These are phyloP conservation scores for Globomyces pollinis-pini DNA, from an alignment of 192 early-diverging fungal genomes.

Conservation along the genomic window DNA sequence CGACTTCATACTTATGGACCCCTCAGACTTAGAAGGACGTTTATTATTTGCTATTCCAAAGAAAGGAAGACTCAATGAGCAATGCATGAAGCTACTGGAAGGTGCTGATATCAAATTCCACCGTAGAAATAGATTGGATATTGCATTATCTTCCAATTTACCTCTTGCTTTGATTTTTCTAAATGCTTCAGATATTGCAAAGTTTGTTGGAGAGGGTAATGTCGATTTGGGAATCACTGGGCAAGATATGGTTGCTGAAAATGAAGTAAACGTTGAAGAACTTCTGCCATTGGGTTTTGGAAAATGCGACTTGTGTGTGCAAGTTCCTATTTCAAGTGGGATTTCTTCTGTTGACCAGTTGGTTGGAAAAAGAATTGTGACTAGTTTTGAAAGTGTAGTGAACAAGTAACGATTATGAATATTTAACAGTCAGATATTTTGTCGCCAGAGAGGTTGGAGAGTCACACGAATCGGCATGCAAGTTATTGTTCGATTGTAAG, in stretches of 20 bases:
- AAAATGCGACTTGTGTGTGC: slow-evolving; percentile 84
- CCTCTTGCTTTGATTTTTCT: slow-evolving; percentile 93
- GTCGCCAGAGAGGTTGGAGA: slow-evolving; percentile 59
- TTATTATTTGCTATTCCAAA: slow-evolving; percentile 96
- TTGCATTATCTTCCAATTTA: slow-evolving; percentile 89
- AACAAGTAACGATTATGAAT: slow-evolving; percentile 9
- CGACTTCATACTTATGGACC: no score
- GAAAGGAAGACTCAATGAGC: slow-evolving; percentile 93
- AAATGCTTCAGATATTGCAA: slow-evolving; percentile 91
- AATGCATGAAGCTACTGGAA: slow-evolving; percentile 69
- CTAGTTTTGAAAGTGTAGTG: slow-evolving; percentile 74
- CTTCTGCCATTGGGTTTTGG: slow-evolving; percentile 73
- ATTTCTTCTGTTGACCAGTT: slow-evolving; percentile 52
- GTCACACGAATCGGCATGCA: slow-evolving; percentile 11
- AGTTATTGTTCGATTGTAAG: slow-evolving; percentile 7
- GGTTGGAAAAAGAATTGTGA: slow-evolving; percentile 90
- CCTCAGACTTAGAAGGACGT: slow-evolving; percentile 31
- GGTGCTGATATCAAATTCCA: slow-evolving; percentile 95
- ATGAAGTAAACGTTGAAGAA: slow-evolving; percentile 59
- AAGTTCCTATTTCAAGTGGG: slow-evolving; percentile 64
- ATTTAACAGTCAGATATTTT: slow-evolving; percentile 52
- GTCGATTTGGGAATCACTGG: slow-evolving; percentile 97
- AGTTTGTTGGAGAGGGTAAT: slow-evolving; percentile 91
- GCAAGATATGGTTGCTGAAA: slow-evolving; percentile 89
- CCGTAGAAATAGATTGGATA: slow-evolving; percentile 91